Evolutionary conservation across 2,329 filamentous ascomycete genomes (phyloP).

Genomic region (Amauroascus niger): DNA sequence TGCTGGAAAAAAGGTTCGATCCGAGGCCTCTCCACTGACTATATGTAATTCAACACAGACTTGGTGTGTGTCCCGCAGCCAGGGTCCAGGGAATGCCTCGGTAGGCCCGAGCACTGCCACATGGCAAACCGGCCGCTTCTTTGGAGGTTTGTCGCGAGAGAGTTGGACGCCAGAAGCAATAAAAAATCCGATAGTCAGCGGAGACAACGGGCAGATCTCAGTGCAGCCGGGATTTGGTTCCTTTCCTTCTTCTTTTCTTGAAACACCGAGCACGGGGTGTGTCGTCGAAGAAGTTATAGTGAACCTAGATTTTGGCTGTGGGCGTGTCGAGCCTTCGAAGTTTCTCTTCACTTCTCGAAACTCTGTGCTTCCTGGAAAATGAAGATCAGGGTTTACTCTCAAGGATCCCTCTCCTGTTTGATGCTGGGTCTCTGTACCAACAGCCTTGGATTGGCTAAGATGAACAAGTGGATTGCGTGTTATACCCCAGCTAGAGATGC

Average conservation of each 20-base stretch:
- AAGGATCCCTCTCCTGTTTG: no score
- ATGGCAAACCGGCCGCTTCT: neutral
- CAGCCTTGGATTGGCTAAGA: no score
- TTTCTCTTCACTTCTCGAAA: neutral
- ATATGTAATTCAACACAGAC: neutral
- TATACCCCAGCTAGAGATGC: no score
- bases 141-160: no score
- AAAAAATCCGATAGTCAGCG: neutral
- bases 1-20: neutral
- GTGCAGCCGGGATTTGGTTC: neutral
- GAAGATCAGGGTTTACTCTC: neutral
- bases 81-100: neutral
- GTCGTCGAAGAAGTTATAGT: no score
- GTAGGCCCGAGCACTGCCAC: neutral
- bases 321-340: neutral
- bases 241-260: neutral
- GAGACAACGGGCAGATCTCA: neutral
- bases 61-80: neutral
- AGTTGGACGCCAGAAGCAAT: neutral
- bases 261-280: neutral
- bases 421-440: no score
- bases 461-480: no score
- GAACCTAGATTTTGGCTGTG: neutral
- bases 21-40: neutral
- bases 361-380: neutral